Base-by-base conservation (phyloP, 495 filamentous ascomycete genomes). In the Aspergillus nanangensis region DNA sequence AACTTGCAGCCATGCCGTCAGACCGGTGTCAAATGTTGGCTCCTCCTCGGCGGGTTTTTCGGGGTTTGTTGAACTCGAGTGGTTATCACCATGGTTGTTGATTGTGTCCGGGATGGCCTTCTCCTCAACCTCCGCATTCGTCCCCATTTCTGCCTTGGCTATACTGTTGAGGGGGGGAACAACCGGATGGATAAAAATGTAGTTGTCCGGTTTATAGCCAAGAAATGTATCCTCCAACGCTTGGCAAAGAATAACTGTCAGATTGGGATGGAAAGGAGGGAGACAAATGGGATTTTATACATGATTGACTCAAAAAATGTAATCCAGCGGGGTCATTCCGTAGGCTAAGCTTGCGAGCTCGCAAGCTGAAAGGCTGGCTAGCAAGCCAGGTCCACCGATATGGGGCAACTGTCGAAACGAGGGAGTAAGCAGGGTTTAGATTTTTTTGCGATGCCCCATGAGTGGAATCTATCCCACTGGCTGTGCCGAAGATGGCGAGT, bases 1-100 rank as follows among this genome's bases (percentile, higher is more conserved):
- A 1, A 79, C 75, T 51, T 82, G 79, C 8, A 77, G 57, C 72
- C 75, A 81, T 27, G 74, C 61, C 11, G 39, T 48, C 11, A 75
- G 37, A 4, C 70, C 76, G 10, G 64, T 67, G 54, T 74, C 70
- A 23, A 55, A 70, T 1, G 45, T 59, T 4, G 54, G 52, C 24
- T 66, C 61, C 23, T 59, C 63, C 1, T 40, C 20, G 8, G 52
- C 47, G 14, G 41, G 29, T 45, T 27, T 37, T 8, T 51, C 40
- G 10, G 43, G 34, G 1, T 9, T n/a, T 5, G 27, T 24, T 1
- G 46, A 47, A n/a, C 29, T 38, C 5, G 50, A 32, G 7, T 39
- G 38, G 45, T 53, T 53, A 48, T 66, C 50, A 27, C 45, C 40
- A 35, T 42, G 22, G 17, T 29, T 31, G 19, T 31, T 44, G 13